phyloP scores from a whole-genome alignment of 2,329 filamentous ascomycete genomes.

The Phialophora chinensis region DNA sequence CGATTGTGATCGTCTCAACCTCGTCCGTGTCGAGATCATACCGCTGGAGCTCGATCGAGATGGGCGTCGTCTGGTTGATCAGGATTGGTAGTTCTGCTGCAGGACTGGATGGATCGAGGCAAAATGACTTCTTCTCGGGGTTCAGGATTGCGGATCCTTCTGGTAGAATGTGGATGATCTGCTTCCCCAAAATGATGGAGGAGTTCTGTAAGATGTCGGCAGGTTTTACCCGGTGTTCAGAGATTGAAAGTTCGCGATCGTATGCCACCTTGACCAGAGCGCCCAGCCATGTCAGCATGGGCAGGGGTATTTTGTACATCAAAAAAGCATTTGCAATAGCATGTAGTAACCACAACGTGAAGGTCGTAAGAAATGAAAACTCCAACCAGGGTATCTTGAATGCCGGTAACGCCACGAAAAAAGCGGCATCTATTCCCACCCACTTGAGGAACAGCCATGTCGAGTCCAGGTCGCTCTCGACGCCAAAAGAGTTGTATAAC shows the following conservation, averaged over 20 bases:
- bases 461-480: constrained; percentile 84
- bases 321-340: constrained; percentile 78
- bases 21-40: constrained; percentile 80
- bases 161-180: constrained; percentile 96
- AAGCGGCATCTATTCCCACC: constrained; percentile 82
- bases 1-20: constrained; percentile 80
- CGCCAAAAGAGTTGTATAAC: constrained; percentile 80
- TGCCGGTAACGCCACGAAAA: constrained; percentile 84
- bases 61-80: constrained; percentile 91
- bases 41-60: constrained; percentile 85
- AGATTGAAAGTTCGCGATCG: constrained; percentile 89
- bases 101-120: constrained; percentile 69
- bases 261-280: constrained; percentile 81
- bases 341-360: constrained; percentile 73
- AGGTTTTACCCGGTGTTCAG: constrained; percentile 89
- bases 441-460: constrained; percentile 93
- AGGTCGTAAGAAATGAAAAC: constrained; percentile 77
- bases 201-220: constrained; percentile 87
- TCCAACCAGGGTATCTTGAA: constrained; percentile 96
- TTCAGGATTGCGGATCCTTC: constrained; percentile 94
- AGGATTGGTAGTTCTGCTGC: constrained; percentile 76
- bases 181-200: constrained; percentile 91
- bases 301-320: constrained; percentile 89
- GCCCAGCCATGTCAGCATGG: constrained; percentile 74
- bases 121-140: constrained; percentile 79